These are phyloP conservation scores for Triticum dicoccoides DNA, from an alignment of 176 grass and related monocot genomes.

Conservation along the genomic window DNA sequence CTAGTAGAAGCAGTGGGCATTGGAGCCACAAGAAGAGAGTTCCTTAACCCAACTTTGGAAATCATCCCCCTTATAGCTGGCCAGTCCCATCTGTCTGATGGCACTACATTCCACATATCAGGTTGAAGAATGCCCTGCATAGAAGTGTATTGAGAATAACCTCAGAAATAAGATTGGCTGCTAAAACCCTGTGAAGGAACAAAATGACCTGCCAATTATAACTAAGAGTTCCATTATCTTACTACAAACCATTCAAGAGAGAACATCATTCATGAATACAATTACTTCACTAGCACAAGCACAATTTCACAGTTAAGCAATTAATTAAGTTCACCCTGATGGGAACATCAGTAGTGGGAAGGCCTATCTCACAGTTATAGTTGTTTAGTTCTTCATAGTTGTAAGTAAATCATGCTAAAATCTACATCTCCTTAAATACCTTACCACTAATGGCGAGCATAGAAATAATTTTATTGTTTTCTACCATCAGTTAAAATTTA, in stretches of 20 bases:
- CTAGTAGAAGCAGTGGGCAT: constrained; percentile 99
- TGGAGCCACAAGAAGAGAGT: constrained; percentile 90
- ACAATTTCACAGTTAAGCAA: neutral
- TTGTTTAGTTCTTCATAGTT: neutral
- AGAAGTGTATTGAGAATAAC: neutral
- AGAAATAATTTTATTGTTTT: neutral
- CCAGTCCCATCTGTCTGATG: constrained; percentile 82
- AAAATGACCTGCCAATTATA: neutral
- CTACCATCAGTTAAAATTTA: neutral
- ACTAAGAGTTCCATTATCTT: neutral
- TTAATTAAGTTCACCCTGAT: neutral
- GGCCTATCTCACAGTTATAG: neutral
- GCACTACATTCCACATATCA: constrained; percentile 73
- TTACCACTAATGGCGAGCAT: neutral
- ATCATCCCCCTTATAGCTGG: constrained; percentile 50
- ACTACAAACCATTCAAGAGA: neutral
- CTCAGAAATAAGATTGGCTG: neutral
- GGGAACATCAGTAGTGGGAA: neutral
- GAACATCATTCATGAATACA: neutral
- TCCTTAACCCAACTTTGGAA: constrained; percentile 63
- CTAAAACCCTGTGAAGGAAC: neutral
- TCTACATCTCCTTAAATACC: neutral
- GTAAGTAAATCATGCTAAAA: neutral
- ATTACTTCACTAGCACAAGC: neutral
- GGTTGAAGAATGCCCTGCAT: constrained; percentile 74